Conservation (phyloP, 164 flowering plant genomes). For the Vitis rotundifolia region DNA sequence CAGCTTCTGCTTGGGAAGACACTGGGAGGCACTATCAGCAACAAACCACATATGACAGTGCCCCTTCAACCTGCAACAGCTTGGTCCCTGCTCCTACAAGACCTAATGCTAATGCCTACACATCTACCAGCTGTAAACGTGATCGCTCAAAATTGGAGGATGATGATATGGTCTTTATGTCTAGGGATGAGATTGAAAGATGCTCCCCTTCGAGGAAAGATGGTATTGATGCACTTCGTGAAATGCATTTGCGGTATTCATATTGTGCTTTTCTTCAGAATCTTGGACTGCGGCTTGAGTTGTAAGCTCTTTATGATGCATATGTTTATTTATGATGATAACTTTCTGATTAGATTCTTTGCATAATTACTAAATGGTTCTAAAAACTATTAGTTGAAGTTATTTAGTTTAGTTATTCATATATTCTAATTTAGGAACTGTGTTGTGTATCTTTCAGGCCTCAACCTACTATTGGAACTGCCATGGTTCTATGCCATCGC, state of each 20-base stretch:
- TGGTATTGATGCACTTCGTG: conserved; percentile 84
- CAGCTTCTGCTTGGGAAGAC: conserved; percentile 46
- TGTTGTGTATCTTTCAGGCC: conserved; percentile 63
- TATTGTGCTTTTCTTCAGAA: conserved; percentile 88
- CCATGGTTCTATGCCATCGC: conserved; percentile 97
- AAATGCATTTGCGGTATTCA: conserved; percentile 80
- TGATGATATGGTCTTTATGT: conserved; percentile 65
- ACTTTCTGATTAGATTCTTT: not conserved
- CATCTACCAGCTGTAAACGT: conserved; percentile 45
- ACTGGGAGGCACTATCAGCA: conserved; percentile 35
- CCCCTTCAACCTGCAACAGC: conserved; percentile 31
- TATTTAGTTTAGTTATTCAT: not conserved
- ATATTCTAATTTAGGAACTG: conserved; percentile 1
- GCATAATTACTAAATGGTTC: not conserved
- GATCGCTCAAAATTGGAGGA: conserved; percentile 59
- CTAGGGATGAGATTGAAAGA: conserved; percentile 86
- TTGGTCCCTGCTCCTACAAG: conserved; percentile 25
- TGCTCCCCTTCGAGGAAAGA: conserved; percentile 93
- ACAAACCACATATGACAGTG: conserved; percentile 19
- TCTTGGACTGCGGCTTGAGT: conserved; percentile 80
- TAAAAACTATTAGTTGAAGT: not conserved
- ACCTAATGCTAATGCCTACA: conserved; percentile 26
- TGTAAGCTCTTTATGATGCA: conserved; percentile 53
- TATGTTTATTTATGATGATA: conserved; percentile 1
- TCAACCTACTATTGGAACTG: conserved; percentile 88